A percentile compares a stretch with the other conserved stretches of the same genome.
Evolutionary conservation across 768 basidiomycete genomes (phyloP).

Genomic region (Suillus luteus): DNA sequence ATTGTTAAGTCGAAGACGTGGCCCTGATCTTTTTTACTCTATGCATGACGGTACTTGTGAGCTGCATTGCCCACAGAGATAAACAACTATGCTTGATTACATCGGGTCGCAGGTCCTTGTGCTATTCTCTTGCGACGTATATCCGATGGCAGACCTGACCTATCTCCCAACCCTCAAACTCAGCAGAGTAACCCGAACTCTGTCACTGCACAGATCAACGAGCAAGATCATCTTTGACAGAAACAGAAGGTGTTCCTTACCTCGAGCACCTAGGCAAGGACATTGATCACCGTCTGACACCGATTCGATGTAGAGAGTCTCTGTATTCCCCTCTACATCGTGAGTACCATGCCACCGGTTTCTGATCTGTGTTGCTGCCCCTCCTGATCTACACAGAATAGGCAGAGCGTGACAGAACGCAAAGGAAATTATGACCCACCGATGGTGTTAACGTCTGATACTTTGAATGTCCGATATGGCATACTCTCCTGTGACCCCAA

Average conservation of each 20-base stretch:
- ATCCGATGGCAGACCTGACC: conserved; percentile 19
- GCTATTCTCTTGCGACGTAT: conserved; percentile 10
- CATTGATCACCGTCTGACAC: conserved; percentile 15
- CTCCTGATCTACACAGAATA: conserved; percentile 27
- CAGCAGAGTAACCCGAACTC: conserved; percentile 16
- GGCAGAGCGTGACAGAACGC: conserved; percentile 23
- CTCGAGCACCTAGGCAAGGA: conserved; percentile 16
- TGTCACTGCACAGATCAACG: conserved; percentile 10
- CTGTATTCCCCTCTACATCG: conserved; percentile 27
- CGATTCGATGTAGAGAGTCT: conserved; percentile 15
- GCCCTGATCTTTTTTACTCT: not conserved
- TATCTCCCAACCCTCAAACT: conserved; percentile 14
- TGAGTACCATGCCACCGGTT: conserved; percentile 19
- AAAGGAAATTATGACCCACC: conserved; percentile 16
- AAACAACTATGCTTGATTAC: not conserved
- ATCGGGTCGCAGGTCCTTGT: not conserved
- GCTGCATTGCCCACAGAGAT: not conserved
- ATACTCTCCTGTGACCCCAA: not conserved
- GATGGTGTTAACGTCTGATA: conserved; percentile 21
- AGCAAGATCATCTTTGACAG: conserved; percentile 20
- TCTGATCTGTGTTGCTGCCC: not conserved
- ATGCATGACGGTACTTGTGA: not conserved
- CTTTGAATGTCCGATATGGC: conserved; percentile 15
- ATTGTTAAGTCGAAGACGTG: not conserved
- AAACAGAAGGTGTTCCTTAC: not conserved